Base-by-base conservation (phyloP, 2,329 filamentous ascomycete species). In the Achaetomium macrosporum region DNA sequence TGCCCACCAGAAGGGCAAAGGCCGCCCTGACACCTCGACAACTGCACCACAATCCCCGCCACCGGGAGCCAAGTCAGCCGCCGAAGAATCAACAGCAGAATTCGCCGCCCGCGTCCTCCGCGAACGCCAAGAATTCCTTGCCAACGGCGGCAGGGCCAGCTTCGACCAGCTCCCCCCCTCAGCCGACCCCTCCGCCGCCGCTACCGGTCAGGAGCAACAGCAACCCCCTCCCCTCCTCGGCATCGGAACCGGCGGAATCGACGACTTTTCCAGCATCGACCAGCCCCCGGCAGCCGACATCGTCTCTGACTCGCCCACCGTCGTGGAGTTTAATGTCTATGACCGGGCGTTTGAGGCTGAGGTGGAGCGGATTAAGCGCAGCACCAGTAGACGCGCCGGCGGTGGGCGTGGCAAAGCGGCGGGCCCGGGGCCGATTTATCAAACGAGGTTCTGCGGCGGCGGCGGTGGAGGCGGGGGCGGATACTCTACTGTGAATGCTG, bases 331-430 rank as follows among this genome's bases (percentile, higher is more conserved):
- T 61, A 84, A 93, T 64, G 85, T 97, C 53, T 96, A 96, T 67
- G 89, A 95, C 67, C 82, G 80, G 1, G 92, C 92, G 0, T 96
- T 95, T 66, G 83, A 88, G 64, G 81, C 87, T 56, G 89, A 96
- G 70, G 81, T 93, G 29, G 79, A 86, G 54, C 79, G 85, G 15
- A 92, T 96, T 62, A 72, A 69, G 53, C 42, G 60, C 63, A 39
- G 33, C 11, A 35, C 42, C 11, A 52, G 47, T 11, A 9, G 51
- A 12, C 44, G 42, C 12, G 40, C 40, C 11, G 48, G 39, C 13
- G 39, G 48, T 49, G 71, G 70, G 49, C 35, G 69, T 73, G 45
- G 47, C 43, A 15, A 9, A 39, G 50, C 17, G 1, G 16, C 43
- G 6, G 42, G 25, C 5, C 9, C 5, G 30, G 41, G 31, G 41